Percentiles rank a stretch among this genome's conserved stretches.
Evolutionary conservation across 2,329 filamentous ascomycete genomes (phyloP).

Genomic region (Sphaerulina populicola): DNA sequence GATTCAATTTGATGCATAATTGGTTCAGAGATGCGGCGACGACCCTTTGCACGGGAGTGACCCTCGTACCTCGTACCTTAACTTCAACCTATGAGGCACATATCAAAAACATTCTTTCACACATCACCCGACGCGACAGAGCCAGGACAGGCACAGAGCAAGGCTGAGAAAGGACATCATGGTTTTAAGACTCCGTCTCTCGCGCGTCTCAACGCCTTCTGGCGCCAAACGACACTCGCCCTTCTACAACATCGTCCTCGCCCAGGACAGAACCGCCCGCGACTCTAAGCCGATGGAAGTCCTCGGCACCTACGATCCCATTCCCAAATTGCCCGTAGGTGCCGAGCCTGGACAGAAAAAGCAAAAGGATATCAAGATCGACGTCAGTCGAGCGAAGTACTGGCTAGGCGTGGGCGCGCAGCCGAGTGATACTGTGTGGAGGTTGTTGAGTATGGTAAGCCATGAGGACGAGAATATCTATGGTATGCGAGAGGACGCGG

Average conservation of each 20-base stretch:
- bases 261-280: conserved; percentile 80
- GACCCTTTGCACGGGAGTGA: not conserved
- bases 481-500: not conserved
- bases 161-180: conserved; percentile 36
- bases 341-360: conserved; percentile 50
- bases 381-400: conserved; percentile 73
- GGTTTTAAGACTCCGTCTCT: conserved; percentile 89
- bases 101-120: too few relatives aligned
- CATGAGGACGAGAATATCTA: not conserved
- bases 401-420: conserved; percentile 97
- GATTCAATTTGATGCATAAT: not conserved
- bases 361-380: conserved; percentile 87
- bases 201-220: conserved; percentile 65
- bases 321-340: conserved; percentile 49
- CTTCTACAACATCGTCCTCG: conserved; percentile 92
- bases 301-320: conserved; percentile 58
- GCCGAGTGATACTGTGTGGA: conserved; percentile 82
- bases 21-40: not conserved
- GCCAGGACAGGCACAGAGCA: too few relatives aligned
- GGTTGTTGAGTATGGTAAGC: conserved; percentile 69
- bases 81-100: not conserved
- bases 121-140: too few relatives aligned
- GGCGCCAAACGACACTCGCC: conserved; percentile 63
- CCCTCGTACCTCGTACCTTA: not conserved
- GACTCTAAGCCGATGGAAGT: conserved; percentile 89